Base-by-base conservation (phyloP, 2,329 filamentous ascomycete genomes). In the Clarireedia sp. region DNA sequence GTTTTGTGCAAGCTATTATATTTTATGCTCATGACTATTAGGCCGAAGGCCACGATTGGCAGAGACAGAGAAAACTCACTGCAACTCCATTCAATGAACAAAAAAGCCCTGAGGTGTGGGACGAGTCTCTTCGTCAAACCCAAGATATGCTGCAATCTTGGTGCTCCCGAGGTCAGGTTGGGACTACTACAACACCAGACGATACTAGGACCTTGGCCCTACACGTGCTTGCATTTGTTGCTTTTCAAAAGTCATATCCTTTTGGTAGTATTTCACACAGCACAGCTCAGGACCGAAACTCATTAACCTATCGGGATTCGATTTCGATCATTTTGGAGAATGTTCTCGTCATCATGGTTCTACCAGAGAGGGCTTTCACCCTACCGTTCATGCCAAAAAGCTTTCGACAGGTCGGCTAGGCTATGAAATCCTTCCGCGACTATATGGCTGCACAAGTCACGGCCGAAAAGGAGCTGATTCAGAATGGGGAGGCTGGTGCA, bases 21-120 rank as follows among this genome's bases (percentile, higher is more conserved):
- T 3, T 8, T 6, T 29, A n/a, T 14, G n/a, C 45, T 48, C 5
- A 46, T 48, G 24, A 40, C 8, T 19, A 8, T 19, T 41, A 53
- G 51, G 41, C 33, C 7, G 54, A 56, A 47, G 54, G 54, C 19
- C 12, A 37, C 23, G 67, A 70, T 14, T 76, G 74, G 74, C 60
- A 69, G n/a, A 68, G 72, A 26, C 74, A 77, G 53, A 68, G 74
- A 9, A 71, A 69, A 48, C 64, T 75, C 21, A 72, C 70, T 17
- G 48, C 54, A 10, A 67, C 71, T 0, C 67, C 69, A 5, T 76
- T 77, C 63, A 75, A 72, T 43, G 74, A 77, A 56, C 67, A 69
- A 41, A 72, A 70, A 40, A 73, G 70, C 36, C 58, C 58, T 5
- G 57, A 70, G 3, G 74, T 76, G 2, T 74, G 72, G 71, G 52